A percentile compares a stretch with the other conserved stretches of the same genome.
These are phyloP conservation scores for Aureobasidium zeae DNA, from an alignment of 2,329 filamentous ascomycete genomes.

Conservation along the genomic window DNA sequence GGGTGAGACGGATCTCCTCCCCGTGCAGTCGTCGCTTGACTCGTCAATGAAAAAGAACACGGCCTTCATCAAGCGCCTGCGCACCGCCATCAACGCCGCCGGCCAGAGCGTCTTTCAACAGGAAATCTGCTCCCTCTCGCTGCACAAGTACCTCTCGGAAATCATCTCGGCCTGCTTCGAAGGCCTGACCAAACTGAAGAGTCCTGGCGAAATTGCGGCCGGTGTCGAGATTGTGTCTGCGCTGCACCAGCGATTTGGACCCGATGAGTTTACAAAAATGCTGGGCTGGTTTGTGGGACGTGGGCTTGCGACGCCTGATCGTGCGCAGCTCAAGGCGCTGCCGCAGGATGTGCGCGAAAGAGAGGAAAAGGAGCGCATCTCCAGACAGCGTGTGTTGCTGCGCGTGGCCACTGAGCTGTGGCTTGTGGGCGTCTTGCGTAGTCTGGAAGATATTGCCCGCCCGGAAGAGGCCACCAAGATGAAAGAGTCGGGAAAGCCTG, in stretches of 20 bases:
- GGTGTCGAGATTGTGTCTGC: constrained; percentile 89
- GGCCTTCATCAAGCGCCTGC: constrained; percentile 90
- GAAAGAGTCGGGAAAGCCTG: constrained; percentile 47
- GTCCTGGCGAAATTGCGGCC: constrained; percentile 80
- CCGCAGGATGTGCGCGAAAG: constrained; percentile 76
- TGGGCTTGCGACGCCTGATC: constrained; percentile 84
- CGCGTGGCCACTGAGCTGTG: constrained; percentile 91
- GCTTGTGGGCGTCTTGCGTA: constrained; percentile 81
- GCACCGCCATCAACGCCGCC: constrained; percentile 74
- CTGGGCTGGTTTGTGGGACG: constrained; percentile 88
- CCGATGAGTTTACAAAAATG: constrained; percentile 80
- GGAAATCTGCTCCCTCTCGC: constrained; percentile 80
- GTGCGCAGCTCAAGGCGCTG: constrained; percentile 68
- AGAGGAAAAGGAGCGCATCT: constrained; percentile 88
- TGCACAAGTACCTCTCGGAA: constrained; percentile 95
- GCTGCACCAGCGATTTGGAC: constrained; percentile 90
- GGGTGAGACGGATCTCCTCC: constrained; percentile 76
- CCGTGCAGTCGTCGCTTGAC: constrained; percentile 71
- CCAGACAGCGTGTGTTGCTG: constrained; percentile 74
- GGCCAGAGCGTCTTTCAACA: constrained; percentile 76
- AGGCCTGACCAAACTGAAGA: constrained; percentile 83
- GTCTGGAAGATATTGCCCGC: constrained; percentile 59
- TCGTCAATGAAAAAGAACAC: constrained; percentile 97
- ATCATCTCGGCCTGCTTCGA: constrained; percentile 95
- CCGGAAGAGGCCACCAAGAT: constrained; percentile 54